Percentiles rank a stretch among this genome's conserved stretches.
phyloP scores from a whole-genome alignment of 2,329 filamentous ascomycete genomes.

The Pseudopithomyces chartarum region DNA sequence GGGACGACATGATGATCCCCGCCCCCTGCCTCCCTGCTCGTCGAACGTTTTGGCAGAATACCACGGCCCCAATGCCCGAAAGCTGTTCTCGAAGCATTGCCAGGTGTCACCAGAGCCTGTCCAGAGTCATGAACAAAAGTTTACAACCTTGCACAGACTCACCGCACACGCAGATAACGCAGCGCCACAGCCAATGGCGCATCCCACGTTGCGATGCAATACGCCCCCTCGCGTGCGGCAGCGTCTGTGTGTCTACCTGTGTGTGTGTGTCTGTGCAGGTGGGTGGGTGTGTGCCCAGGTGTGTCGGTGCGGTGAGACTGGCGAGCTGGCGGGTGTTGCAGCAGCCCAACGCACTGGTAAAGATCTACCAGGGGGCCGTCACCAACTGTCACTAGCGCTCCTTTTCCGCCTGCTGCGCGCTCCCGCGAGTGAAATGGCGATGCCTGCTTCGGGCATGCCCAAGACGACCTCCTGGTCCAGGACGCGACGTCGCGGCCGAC shows the following conservation, averaged over 20 bases:
- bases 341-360: conserved; percentile 3
- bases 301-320: conserved; percentile 4
- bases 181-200: background rate
- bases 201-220: conserved; percentile 1
- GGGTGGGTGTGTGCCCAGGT: no score
- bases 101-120: background rate
- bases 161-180: background rate
- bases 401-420: conserved; percentile 33
- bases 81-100: background rate
- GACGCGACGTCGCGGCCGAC: conserved; percentile 13
- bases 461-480: conserved; percentile 15
- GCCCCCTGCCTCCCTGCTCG: background rate
- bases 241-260: no score
- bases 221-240: background rate
- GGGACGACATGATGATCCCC: background rate
- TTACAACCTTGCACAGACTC: conserved; percentile 2
- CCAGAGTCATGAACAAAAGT: background rate
- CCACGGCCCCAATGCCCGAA: no score
- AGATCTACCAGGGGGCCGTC: conserved; percentile 38
- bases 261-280: no score
- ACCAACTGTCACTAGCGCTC: conserved; percentile 30
- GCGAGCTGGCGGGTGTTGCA: conserved; percentile 1
- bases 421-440: conserved; percentile 35
- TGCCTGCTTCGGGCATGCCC: conserved; percentile 18
- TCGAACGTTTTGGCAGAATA: background rate